Evolutionary conservation across 805 yeast genomes (phyloP).

Genomic region (Zygoascus bituminiphila): DNA sequence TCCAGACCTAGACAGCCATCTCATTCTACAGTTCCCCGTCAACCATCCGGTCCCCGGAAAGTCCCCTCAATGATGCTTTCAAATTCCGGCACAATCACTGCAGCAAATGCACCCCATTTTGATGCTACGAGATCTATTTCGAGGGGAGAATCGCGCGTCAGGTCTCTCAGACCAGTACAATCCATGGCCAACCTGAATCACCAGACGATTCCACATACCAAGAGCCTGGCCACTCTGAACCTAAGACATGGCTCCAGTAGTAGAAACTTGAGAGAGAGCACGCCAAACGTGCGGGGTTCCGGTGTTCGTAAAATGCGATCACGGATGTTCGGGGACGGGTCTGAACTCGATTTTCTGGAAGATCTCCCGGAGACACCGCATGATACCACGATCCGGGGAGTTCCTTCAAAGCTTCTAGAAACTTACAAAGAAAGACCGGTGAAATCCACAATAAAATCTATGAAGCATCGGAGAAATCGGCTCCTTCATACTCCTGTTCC

Average conservation of each 20-base stretch:
- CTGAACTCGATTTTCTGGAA: conserved; percentile 23
- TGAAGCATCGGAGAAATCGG: background rate
- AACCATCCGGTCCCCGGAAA: background rate
- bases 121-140: background rate
- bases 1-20: background rate
- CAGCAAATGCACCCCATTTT: background rate
- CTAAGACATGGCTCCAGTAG: conserved; percentile 1
- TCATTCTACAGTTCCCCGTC: background rate
- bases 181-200: conserved; percentile 14
- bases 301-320: conserved; percentile 5
- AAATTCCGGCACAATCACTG: background rate
- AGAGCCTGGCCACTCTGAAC: conserved; percentile 2
- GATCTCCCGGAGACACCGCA: conserved; percentile 15
- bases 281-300: background rate
- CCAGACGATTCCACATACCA: background rate
- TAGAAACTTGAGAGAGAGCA: conserved; percentile 7
- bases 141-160: background rate
- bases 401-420: conserved; percentile 8
- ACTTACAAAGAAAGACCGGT: conserved; percentile 11
- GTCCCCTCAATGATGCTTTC: background rate
- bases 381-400: conserved; percentile 3
- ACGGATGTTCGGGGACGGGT: conserved; percentile 18
- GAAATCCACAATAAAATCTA: conserved; percentile 5
- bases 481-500: background rate
- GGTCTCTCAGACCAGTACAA: conserved; percentile 17